Evolutionary conservation across 441 rosid species (phyloP), one percentile per base, ranked within the genome.

Genomic region (Omphalea diandra): DNA sequence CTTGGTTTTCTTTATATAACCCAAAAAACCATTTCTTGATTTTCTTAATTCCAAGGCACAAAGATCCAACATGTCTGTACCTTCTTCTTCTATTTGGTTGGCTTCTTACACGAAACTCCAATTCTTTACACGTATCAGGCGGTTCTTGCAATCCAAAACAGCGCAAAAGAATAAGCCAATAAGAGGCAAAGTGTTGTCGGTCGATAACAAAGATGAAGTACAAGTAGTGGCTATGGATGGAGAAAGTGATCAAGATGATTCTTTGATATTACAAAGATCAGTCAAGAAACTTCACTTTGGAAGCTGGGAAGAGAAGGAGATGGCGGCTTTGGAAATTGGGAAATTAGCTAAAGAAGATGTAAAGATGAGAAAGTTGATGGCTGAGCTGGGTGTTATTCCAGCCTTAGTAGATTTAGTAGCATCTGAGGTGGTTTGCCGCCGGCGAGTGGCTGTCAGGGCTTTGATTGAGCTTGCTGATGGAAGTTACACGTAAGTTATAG

Each of bases 281-380:
- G 98, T 94, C 43, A 94, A 94, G 83, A 87, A 73, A 65, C 86
- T 94, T 79, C 90, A 86, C 77, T 94, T 94, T 6, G 98, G 98
- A 35, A 85, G 77, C 61, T 79, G 77, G 75, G 90, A 86, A 65
- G 97, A 90, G 80, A 90, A 88, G 74, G 86, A 82, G 72, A 76
- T 75, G 58, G 97, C 95, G 3, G 93, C 88, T 27, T n/a, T 54
- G 43, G 92, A 89, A 76, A 90, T 94, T 20, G 83, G 71, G 67
- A 85, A 74, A 67, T 72, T 94, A 43, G 90, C 95, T 12, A 76
- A 81, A 72, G 82, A 83, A 67, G 94, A 90, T 63, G 76, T 55
- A 55, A 84, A 83, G 69, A 76, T 69, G 11, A 80, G 84, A 74
- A 90, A 82, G 75, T 75, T 85, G 73, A 86, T 94, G 87, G 97